Evolutionary conservation across 192 early-diverging fungal species (phyloP).

Genomic region (Umbelopsis sp.): DNA sequence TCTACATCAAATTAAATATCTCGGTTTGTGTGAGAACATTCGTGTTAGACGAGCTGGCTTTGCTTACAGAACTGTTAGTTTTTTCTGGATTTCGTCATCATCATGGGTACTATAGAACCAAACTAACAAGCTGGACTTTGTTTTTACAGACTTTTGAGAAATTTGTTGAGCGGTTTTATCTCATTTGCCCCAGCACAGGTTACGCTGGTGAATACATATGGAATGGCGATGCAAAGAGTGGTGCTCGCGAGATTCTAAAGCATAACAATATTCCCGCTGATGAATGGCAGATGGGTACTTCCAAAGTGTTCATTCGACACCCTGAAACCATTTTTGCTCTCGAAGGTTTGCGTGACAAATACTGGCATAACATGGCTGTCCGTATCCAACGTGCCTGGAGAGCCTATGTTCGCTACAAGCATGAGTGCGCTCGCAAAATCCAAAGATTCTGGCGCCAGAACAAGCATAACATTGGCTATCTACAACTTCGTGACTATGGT

Average conservation of each 20-base stretch:
- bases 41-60: conserved; percentile 97
- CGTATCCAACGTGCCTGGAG: conserved; percentile 92
- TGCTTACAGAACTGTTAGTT: conserved; percentile 67
- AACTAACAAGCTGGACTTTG: conserved; percentile 31
- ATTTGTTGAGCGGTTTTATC: conserved; percentile 74
- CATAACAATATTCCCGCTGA: conserved; percentile 80
- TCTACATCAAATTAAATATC: conserved; percentile 95
- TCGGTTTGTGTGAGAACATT: conserved; percentile 97
- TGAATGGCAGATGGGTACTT: conserved; percentile 96
- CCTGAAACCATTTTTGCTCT: conserved; percentile 93
- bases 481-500: conserved; percentile 93
- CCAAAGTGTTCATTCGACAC: conserved; percentile 94
- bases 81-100: not conserved
- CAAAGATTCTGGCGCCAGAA: conserved; percentile 77
- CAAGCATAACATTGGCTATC: conserved; percentile 86
- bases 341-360: conserved; percentile 90
- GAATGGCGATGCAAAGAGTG: conserved; percentile 75
- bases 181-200: conserved; percentile 73
- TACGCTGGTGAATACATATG: conserved; percentile 85
- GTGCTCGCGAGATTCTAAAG: conserved; percentile 79
- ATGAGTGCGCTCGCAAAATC: conserved; percentile 67
- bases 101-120: not conserved
- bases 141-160: conserved; percentile 39
- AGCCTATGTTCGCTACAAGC: conserved; percentile 68
- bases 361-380: conserved; percentile 95